phyloP scores from a whole-genome alignment of 1,139 yeast species.

The Blastobotrys capitulatus region DNA sequence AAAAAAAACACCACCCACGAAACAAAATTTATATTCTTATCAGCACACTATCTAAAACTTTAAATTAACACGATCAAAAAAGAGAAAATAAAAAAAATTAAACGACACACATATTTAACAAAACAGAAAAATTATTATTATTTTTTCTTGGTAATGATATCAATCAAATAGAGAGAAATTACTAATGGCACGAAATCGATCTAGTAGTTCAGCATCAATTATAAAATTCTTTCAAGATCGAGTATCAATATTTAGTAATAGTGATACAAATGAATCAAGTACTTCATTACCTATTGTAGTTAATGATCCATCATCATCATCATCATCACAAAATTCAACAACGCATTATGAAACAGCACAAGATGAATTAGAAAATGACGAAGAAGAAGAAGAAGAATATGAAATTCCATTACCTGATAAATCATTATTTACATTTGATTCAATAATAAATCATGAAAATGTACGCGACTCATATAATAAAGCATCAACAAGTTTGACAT shows the following conservation, averaged over 20 bases:
- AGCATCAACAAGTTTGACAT: constrained; percentile 14
- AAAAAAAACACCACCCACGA: too few relatives aligned
- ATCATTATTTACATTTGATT: constrained; percentile 19
- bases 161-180: too few relatives aligned
- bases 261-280: not conserved
- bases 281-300: constrained; percentile 3
- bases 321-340: too few relatives aligned
- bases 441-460: constrained; percentile 9
- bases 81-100: too few relatives aligned
- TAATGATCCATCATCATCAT: not conserved
- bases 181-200: constrained; percentile 3
- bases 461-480: constrained; percentile 13
- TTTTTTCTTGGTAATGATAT: too few relatives aligned
- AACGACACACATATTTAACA: too few relatives aligned
- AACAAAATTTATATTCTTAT: too few relatives aligned
- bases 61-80: too few relatives aligned
- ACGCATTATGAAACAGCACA: not conserved
- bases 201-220: constrained; percentile 5
- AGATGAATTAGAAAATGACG: not conserved
- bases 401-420: constrained; percentile 18
- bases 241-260: constrained; percentile 5
- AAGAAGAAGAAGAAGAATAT: constrained; percentile 5
- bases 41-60: too few relatives aligned
- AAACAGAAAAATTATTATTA: too few relatives aligned
- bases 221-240: constrained; percentile 5